Conservation (phyloP, 768 basidiomycete genomes). For the Tephrocybe sp. region DNA sequence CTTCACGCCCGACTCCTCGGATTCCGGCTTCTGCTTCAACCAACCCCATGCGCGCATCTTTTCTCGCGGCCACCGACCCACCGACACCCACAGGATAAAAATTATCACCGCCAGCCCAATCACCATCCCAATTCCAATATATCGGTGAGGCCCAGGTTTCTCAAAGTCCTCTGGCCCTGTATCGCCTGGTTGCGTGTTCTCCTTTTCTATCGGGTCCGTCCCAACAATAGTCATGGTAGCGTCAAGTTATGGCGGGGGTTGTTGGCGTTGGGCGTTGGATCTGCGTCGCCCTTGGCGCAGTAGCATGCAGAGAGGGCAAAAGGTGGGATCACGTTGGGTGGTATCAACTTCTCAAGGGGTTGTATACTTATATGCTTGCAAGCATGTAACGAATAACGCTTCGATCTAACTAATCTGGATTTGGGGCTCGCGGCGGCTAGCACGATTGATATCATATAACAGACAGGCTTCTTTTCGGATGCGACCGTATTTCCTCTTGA, state of each 20-base stretch:
- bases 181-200: conserved; percentile 10
- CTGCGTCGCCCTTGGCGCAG: conserved; percentile 15
- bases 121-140: conserved; percentile 46
- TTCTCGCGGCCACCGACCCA: conserved; percentile 34
- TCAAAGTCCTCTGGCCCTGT: conserved; percentile 23
- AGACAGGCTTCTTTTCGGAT: conserved; percentile 32
- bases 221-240: conserved; percentile 24
- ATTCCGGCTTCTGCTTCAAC: conserved; percentile 8
- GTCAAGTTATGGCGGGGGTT: conserved; percentile 20
- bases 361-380: conserved; percentile 8
- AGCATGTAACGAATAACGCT: conserved; percentile 13
- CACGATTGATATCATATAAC: conserved; percentile 29
- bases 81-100: conserved; percentile 35
- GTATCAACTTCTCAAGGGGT: conserved; percentile 1
- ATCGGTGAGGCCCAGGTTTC: conserved; percentile 37
- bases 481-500: conserved; percentile 22
- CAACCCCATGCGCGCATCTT: conserved; percentile 14
- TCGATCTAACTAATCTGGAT: conserved; percentile 25
- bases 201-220: conserved; percentile 23
- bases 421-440: conserved; percentile 22
- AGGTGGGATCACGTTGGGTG: conserved; percentile 5
- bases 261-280: conserved; percentile 20
- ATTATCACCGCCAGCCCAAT: conserved; percentile 32
- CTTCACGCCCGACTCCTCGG: conserved; percentile 5
- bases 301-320: conserved; percentile 8